A percentile compares a stretch with the other conserved stretches of the same genome.
phyloP scores from a whole-genome alignment of 768 basidiomycete genomes.

The Rhodotorula graminis region DNA sequence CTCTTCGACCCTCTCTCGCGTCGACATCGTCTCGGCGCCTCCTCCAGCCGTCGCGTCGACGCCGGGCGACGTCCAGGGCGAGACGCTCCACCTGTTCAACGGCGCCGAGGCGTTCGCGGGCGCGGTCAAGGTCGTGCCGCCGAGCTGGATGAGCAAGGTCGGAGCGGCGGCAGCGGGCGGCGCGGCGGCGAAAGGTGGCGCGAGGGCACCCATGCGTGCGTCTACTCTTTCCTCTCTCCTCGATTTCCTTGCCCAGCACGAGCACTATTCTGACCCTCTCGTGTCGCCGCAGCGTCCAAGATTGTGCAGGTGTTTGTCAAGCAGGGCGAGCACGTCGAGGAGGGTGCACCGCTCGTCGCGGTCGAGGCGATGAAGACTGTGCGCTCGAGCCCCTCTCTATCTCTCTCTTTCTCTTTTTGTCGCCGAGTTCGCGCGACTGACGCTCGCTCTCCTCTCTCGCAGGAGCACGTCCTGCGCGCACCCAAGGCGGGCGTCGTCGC shows the following conservation, averaged over 20 bases:
- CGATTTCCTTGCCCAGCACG: accelerated
- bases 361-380: slow-evolving; percentile 94
- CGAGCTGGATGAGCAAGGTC: slow-evolving; percentile 31
- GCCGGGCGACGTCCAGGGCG: background rate
- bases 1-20: slow-evolving; percentile 1
- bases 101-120: slow-evolving; percentile 17
- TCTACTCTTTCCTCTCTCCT: background rate
- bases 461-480: slow-evolving; percentile 75
- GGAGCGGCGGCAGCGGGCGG: background rate
- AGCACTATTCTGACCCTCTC: no score
- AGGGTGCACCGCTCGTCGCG: slow-evolving; percentile 73
- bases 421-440: background rate
- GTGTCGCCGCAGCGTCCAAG: slow-evolving; percentile 44
- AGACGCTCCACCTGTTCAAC: slow-evolving; percentile 28
- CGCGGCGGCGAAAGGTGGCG: slow-evolving; percentile 44
- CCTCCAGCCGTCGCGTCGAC: background rate
- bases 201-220: slow-evolving; percentile 69
- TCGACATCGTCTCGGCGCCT: slow-evolving; percentile 24
- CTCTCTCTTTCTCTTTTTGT: background rate
- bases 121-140: slow-evolving; percentile 33
- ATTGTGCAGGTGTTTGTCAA: slow-evolving; percentile 81
- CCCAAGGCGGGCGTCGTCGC: slow-evolving; percentile 64
- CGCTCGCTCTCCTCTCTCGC: background rate
- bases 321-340: slow-evolving; percentile 70
- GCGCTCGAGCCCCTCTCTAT: background rate